phyloP scores from a whole-genome alignment of 176 grass and related monocot species.

The maize (Zea mays) region DNA sequence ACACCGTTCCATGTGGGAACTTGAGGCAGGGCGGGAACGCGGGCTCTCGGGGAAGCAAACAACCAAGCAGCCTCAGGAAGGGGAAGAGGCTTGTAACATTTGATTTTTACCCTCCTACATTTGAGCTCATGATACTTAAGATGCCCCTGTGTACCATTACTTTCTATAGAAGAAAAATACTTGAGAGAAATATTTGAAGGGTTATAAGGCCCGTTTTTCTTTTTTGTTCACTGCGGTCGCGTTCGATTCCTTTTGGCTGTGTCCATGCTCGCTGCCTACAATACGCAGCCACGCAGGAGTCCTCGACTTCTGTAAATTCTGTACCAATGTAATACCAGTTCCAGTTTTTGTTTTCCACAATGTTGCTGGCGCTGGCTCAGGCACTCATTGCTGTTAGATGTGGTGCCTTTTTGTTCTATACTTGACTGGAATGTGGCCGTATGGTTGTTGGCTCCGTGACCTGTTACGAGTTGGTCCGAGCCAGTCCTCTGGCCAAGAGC shows the following conservation, averaged over 20 bases:
- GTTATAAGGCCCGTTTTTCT: not conserved
- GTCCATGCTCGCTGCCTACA: not conserved
- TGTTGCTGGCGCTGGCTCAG: not conserved
- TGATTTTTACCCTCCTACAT: conserved; percentile 51
- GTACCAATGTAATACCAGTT: not conserved
- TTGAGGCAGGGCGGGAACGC: conserved; percentile 3
- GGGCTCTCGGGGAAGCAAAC: conserved; percentile 37
- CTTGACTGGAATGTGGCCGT: not conserved
- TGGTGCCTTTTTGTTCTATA: not conserved
- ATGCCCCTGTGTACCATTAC: conserved; percentile 43
- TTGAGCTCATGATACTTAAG: conserved; percentile 45
- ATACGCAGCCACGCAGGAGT: not conserved
- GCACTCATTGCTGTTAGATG: not conserved
- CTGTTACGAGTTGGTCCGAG: conserved; percentile 3
- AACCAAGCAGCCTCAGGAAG: conserved; percentile 31
- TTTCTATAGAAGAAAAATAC: conserved; percentile 56
- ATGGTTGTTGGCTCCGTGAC: not conserved
- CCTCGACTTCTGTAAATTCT: not conserved
- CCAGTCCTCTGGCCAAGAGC: not conserved
- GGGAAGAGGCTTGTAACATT: conserved; percentile 45
- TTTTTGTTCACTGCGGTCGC: not conserved
- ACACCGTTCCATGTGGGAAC: conserved; percentile 27
- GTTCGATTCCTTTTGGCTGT: not conserved
- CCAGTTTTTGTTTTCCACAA: not conserved
- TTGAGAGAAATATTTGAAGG: conserved; percentile 47